Conservation (phyloP, 148 eudicot species). For the Vaccinium corymbosum region DNA sequence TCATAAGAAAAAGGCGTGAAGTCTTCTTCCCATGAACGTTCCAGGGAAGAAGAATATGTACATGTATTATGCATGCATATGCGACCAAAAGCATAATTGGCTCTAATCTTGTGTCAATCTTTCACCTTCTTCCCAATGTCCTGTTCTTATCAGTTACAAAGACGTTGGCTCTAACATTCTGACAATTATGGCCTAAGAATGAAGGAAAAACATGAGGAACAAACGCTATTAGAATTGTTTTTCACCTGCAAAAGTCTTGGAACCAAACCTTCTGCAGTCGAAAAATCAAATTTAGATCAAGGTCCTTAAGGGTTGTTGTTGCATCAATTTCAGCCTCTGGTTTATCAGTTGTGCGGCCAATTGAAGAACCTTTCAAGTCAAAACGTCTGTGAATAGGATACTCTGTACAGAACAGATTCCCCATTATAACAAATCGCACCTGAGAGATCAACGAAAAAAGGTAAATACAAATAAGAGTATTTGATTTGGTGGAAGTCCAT, state of each 20-base stretch:
- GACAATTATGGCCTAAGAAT: background rate
- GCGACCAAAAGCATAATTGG: background rate
- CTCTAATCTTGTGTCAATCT: background rate
- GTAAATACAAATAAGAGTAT: conserved; percentile 2
- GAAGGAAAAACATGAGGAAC: background rate
- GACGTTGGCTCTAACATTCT: background rate
- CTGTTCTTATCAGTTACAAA: background rate
- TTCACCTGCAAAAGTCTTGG: conserved; percentile 82
- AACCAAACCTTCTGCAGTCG: conserved; percentile 71
- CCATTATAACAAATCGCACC: conserved; percentile 94
- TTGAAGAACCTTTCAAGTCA: conserved; percentile 89
- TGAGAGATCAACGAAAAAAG: conserved; percentile 26
- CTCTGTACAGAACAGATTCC: conserved; percentile 82
- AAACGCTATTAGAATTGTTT: background rate
- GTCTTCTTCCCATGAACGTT: background rate
- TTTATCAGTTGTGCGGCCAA: conserved; percentile 80
- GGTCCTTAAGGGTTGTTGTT: conserved; percentile 83
- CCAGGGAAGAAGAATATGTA: background rate
- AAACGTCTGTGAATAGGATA: conserved; percentile 74
- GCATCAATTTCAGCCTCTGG: conserved; percentile 76
- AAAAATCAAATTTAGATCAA: conserved; percentile 74
- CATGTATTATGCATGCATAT: background rate
- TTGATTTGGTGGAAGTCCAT: background rate
- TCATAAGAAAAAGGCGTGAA: background rate
- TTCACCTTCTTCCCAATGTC: background rate